Base-by-base conservation (phyloP, 108 stramenopile genomes). In the Skeletonema menzelii region DNA sequence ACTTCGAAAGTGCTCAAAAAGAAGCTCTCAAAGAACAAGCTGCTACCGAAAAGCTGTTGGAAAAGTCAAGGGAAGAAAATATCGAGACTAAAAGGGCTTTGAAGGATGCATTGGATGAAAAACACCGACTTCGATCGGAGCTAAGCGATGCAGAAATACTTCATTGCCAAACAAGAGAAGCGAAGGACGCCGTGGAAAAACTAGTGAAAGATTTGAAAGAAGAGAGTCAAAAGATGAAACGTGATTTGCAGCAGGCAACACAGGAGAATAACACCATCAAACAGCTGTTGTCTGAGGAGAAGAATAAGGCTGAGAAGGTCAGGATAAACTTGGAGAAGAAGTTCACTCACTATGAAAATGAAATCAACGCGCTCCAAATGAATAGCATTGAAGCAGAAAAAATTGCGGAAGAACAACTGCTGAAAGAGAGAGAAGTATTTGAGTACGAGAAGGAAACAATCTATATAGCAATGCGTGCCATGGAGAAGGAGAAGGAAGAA, bases 401-500 rank as follows among this genome's bases (percentile, higher is more conserved):
- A 22, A 22, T 10, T 8, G n/a, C 49, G 10, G 22, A 53, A 22
- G 49, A 53, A 22, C 49, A 53, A 22, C 6, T 42, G 15, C 15
- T 15, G 15, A 42, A 42, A 42, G 40, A 15, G 15, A 15, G 40
- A 42, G 40, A 42, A 42, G 40, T n/a, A 42, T 42, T 24, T 53
- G 22, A 5, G 8, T 53, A 53, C 22, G 49, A 53, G 49, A 53
- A 53, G 49, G 49, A 53, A 53, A 53, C 49, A 53, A 15, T 53
- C 6, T n/a, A 53, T 7, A 53, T 53, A 53, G 24, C 19, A 53
- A 4, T 53, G 49, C 49, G 20, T 24, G 49, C 59, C 8, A 27
- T 61, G 22, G 74, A 62, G 10, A 49, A 61, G 8, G 65, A 60
- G 32, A 75, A 67, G 47, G 31, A 37, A 34, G 66, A 61, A 6